These are phyloP conservation scores for Paratinospora sagittata DNA, from an alignment of 164 flowering plant species.

Conservation along the genomic window DNA sequence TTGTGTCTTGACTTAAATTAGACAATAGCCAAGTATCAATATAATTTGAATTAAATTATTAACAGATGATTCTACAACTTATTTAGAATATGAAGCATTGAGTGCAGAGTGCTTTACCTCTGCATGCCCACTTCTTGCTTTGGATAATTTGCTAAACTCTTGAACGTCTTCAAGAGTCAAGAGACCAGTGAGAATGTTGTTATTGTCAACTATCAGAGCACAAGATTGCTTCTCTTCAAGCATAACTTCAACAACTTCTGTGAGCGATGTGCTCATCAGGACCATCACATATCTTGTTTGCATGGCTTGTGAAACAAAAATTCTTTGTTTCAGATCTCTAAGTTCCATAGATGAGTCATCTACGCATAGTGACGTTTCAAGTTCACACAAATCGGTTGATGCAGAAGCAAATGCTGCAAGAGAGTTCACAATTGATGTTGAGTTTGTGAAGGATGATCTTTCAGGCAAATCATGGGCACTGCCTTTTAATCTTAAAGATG, in stretches of 20 bases:
- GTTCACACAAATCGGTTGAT: slow-evolving; percentile 50
- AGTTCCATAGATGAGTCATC: slow-evolving; percentile 33
- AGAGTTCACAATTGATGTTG: slow-evolving; percentile 8
- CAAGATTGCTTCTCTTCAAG: slow-evolving; percentile 70
- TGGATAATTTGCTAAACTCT: slow-evolving; percentile 42
- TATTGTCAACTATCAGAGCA: slow-evolving; percentile 63
- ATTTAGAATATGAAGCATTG: background rate
- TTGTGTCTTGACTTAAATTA: background rate
- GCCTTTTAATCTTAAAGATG: slow-evolving; percentile 15
- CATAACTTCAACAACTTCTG: slow-evolving; percentile 70
- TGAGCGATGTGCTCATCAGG: slow-evolving; percentile 42
- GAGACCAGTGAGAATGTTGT: slow-evolving; percentile 41
- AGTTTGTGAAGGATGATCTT: slow-evolving; percentile 22
- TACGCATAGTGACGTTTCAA: slow-evolving; percentile 69
- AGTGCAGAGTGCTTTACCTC: slow-evolving; percentile 32
- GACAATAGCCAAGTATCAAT: too few relatives aligned
- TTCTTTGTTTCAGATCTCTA: slow-evolving; percentile 34
- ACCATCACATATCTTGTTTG: slow-evolving; percentile 60
- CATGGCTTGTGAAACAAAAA: slow-evolving; percentile 83
- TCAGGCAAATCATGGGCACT: slow-evolving; percentile 16
- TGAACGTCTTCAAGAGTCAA: slow-evolving; percentile 65
- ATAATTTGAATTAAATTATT: background rate
- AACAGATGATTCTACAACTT: background rate
- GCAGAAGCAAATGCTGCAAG: slow-evolving; percentile 15
- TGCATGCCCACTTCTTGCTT: slow-evolving; percentile 22